Percentiles rank a stretch among this genome's conserved stretches.
Evolutionary conservation across 164 flowering plant genomes (phyloP).

Genomic region (Hamamelis virginiana): DNA sequence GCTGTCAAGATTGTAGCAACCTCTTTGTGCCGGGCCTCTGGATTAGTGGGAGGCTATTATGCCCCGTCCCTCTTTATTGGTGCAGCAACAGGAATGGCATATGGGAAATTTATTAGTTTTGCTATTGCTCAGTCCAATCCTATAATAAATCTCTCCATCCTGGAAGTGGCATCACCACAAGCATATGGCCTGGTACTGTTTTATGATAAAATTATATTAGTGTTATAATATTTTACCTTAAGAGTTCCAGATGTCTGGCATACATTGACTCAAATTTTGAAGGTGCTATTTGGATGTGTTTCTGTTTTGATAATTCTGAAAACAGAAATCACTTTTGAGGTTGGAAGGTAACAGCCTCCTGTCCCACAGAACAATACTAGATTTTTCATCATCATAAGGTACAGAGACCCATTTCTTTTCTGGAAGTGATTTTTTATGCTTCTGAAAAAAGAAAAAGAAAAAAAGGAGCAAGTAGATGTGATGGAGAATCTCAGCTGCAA

Average conservation of each 20-base stretch:
- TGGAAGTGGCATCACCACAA: constrained; percentile 96
- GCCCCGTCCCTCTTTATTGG: constrained; percentile 97
- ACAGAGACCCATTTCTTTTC: background rate
- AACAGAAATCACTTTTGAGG: background rate
- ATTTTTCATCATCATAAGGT: background rate
- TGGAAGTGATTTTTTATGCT: background rate
- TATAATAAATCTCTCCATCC: constrained; percentile 50
- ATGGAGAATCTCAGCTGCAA: background rate
- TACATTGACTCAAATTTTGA: background rate
- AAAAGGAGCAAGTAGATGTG: background rate
- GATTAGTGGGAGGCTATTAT: constrained; percentile 94
- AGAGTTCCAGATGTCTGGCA: background rate
- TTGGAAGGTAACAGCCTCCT: background rate
- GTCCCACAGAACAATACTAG: background rate
- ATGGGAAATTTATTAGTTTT: constrained; percentile 66
- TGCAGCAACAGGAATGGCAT: constrained; percentile 95
- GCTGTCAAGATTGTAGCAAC: constrained; percentile 79
- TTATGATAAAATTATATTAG: constrained; percentile 7
- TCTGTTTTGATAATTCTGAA: background rate
- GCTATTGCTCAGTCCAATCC: constrained; percentile 54
- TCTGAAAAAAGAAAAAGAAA: no score
- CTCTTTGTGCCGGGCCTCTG: constrained; percentile 84
- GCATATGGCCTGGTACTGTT: constrained; percentile 90
- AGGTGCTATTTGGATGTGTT: background rate
- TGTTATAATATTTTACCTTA: background rate